Percentiles rank a stretch among this genome's conserved stretches.
These are phyloP conservation scores for Fusarium circinatum DNA, from an alignment of 2,329 filamentous ascomycete genomes.

Conservation along the genomic window DNA sequence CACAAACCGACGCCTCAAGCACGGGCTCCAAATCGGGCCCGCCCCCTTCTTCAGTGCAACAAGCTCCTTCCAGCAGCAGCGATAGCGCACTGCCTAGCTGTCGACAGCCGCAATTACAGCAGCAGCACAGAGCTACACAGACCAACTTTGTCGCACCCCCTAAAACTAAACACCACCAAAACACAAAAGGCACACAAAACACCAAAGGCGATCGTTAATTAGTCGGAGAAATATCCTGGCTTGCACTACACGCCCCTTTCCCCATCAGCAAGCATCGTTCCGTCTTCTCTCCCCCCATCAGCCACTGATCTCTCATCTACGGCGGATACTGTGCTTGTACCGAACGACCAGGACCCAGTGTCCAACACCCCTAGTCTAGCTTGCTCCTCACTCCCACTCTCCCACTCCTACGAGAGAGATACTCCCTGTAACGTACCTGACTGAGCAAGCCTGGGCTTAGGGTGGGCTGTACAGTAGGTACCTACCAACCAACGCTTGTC, in stretches of 20 bases:
- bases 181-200: slow-evolving; percentile 21
- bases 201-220: slow-evolving; percentile 37
- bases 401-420: neutral
- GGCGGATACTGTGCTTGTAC: neutral
- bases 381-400: slow-evolving; percentile 3
- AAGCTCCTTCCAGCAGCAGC: slow-evolving; percentile 12
- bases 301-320: slow-evolving; percentile 19
- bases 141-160: slow-evolving; percentile 17
- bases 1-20: neutral
- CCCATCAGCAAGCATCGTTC: slow-evolving; percentile 14
- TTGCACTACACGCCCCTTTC: slow-evolving; percentile 19
- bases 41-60: slow-evolving; percentile 8
- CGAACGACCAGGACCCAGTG: slow-evolving; percentile 11
- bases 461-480: neutral
- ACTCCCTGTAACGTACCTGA: neutral
- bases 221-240: slow-evolving; percentile 39
- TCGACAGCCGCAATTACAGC: neutral
- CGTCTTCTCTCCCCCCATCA: slow-evolving; percentile 14
- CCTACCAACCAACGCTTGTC: too few species aligned
- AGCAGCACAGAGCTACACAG: neutral
- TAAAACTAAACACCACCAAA: neutral
- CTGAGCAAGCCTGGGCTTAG: neutral
- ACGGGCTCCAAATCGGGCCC: slow-evolving; percentile 1
- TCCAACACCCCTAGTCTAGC: slow-evolving; percentile 33
- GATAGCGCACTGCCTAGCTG: neutral